Evolutionary conservation across 1,284 basidiomycete species (phyloP).

Genomic region (Malassezia equina): DNA sequence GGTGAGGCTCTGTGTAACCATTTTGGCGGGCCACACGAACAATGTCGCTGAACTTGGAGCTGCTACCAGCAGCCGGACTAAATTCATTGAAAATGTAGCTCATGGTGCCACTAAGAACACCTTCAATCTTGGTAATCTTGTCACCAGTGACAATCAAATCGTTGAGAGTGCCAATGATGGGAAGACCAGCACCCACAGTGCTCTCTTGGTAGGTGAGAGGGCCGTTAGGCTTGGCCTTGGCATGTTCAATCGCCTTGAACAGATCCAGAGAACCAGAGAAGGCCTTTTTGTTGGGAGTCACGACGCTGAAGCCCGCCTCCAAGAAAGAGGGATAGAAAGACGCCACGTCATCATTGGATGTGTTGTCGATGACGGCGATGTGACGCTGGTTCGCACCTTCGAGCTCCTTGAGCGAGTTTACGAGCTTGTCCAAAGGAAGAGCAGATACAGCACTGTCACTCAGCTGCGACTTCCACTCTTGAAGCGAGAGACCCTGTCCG

Average conservation of each 20-base stretch:
- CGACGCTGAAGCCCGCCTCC: constrained; percentile 67
- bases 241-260: constrained; percentile 50
- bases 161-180: constrained; percentile 79
- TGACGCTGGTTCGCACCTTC: constrained; percentile 29
- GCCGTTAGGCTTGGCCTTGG: constrained; percentile 5
- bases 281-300: constrained; percentile 97
- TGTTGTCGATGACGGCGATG: constrained; percentile 81
- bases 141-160: constrained; percentile 87
- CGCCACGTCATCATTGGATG: constrained; percentile 74
- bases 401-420: constrained; percentile 28
- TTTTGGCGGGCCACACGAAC: constrained; percentile 79
- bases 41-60: constrained; percentile 67
- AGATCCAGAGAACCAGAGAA: constrained; percentile 67
- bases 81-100: constrained; percentile 99
- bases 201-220: constrained; percentile 74
- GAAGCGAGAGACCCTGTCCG: constrained; percentile 19
- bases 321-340: constrained; percentile 73
- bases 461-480: constrained; percentile 31
- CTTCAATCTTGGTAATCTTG: constrained; percentile 57
- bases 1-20: constrained; percentile 98
- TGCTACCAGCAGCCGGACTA: constrained; percentile 48
- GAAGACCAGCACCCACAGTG: constrained; percentile 90
- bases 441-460: constrained; percentile 22
- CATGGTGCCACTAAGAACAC: constrained; percentile 85
- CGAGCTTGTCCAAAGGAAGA: constrained; percentile 29